Evolutionary conservation across 768 basidiomycete genomes (phyloP).

Genomic region (Leucocoprinus sp.): DNA sequence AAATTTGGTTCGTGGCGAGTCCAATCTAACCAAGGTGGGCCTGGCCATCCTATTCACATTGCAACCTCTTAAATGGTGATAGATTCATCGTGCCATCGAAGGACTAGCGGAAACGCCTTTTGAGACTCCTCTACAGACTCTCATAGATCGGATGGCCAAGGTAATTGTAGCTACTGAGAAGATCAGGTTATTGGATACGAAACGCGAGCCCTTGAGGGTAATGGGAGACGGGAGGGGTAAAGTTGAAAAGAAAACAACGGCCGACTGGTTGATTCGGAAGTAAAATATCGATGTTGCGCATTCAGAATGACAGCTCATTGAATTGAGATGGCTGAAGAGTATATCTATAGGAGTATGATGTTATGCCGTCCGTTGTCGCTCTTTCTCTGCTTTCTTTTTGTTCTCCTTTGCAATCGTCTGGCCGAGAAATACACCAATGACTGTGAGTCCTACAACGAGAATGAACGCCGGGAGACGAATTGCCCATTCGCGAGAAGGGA

Average conservation of each 20-base stretch:
- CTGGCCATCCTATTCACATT: not conserved
- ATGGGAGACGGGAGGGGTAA: slow-evolving; percentile 4
- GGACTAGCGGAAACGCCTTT: slow-evolving; percentile 43
- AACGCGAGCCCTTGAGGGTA: slow-evolving; percentile 16
- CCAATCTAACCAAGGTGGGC: slow-evolving; percentile 41
- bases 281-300: slow-evolving; percentile 1
- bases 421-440: slow-evolving; percentile 75
- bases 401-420: slow-evolving; percentile 70
- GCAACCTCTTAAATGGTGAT: not conserved
- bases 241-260: slow-evolving; percentile 10
- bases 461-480: slow-evolving; percentile 79
- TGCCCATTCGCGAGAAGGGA: slow-evolving; percentile 91
- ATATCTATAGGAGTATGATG: slow-evolving; percentile 3
- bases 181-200: slow-evolving; percentile 42
- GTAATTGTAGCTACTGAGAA: slow-evolving; percentile 68
- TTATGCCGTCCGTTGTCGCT: slow-evolving; percentile 55
- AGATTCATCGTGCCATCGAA: slow-evolving; percentile 52
- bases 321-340: slow-evolving; percentile 2
- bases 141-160: slow-evolving; percentile 51
- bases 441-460: slow-evolving; percentile 72
- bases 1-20: slow-evolving; percentile 38
- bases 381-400: slow-evolving; percentile 54
- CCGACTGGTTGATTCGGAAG: slow-evolving; percentile 6
- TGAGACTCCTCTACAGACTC: slow-evolving; percentile 33
- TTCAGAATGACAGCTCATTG: slow-evolving; percentile 5